A percentile compares a stretch with the other conserved stretches of the same genome.
phyloP scores from a whole-genome alignment of 2,329 filamentous ascomycete species.

The Fusarium phyllophilum region DNA sequence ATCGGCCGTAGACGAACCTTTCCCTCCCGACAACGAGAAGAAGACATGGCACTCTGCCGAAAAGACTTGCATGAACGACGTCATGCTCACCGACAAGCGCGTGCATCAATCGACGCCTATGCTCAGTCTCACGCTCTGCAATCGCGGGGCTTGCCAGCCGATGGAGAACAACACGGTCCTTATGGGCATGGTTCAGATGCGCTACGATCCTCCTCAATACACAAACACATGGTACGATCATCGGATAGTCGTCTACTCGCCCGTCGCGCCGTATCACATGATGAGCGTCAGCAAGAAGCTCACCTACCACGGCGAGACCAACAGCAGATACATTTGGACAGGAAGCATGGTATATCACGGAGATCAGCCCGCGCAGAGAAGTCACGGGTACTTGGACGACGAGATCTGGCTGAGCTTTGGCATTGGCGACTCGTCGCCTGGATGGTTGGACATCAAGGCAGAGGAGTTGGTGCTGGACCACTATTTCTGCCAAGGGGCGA shows the following conservation, averaged over 20 bases:
- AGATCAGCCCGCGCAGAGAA: constrained; percentile 18
- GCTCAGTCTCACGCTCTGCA: constrained; percentile 38
- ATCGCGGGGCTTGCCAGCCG: constrained; percentile 33
- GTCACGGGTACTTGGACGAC: constrained; percentile 34
- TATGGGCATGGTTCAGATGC: constrained; percentile 40
- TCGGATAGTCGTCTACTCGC: constrained; percentile 36
- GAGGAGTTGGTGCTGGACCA: constrained; percentile 36
- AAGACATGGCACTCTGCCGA: constrained; percentile 36
- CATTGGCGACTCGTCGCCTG: constrained; percentile 35
- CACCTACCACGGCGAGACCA: constrained; percentile 37
- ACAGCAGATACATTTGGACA: constrained; percentile 38
- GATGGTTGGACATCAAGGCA: constrained; percentile 37
- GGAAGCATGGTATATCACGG: constrained; percentile 39
- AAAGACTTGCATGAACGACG: constrained; percentile 36
- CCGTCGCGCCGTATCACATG: constrained; percentile 31
- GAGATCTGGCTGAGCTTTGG: constrained; percentile 40
- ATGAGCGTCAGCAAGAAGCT: constrained; percentile 40
- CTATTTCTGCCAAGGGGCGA: constrained; percentile 31
- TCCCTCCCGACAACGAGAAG: constrained; percentile 23
- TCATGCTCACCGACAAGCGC: constrained; percentile 36
- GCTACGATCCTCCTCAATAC: constrained; percentile 35
- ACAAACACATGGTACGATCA: constrained; percentile 40
- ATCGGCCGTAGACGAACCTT: constrained; percentile 36
- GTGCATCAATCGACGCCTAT: constrained; percentile 41
- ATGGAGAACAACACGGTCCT: constrained; percentile 33